A percentile compares a stretch with the other conserved stretches of the same genome.
These are phyloP conservation scores for Penicillium cataractarum DNA, from an alignment of 495 filamentous ascomycete species.

Conservation along the genomic window DNA sequence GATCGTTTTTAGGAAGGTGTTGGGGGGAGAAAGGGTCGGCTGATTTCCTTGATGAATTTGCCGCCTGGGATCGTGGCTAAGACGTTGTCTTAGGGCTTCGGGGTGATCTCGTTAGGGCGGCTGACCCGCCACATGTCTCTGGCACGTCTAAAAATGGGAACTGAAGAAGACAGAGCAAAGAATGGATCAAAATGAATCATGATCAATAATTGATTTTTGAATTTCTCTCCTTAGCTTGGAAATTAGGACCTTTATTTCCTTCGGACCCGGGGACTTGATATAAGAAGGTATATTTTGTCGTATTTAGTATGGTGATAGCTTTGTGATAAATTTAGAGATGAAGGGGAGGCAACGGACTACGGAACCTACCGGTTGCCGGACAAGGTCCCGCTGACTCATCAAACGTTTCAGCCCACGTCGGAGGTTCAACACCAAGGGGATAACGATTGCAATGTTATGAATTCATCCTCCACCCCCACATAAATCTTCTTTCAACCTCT, in stretches of 20 bases:
- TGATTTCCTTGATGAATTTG: neutral
- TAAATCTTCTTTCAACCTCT: too few species aligned
- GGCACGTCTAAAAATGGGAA: neutral
- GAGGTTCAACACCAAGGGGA: too few species aligned
- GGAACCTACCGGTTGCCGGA: too few species aligned
- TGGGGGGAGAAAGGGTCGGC: neutral
- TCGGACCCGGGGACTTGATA: too few species aligned
- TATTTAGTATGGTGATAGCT: too few species aligned
- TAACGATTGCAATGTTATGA: too few species aligned
- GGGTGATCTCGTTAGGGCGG: neutral
- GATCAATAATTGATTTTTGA: neutral
- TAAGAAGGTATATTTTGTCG: too few species aligned
- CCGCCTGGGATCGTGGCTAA: neutral
- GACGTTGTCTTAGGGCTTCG: conserved; percentile 1
- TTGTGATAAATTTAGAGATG: too few species aligned
- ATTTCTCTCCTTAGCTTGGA: neutral
- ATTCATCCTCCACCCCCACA: too few species aligned
- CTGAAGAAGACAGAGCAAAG: neutral
- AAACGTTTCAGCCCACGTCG: too few species aligned
- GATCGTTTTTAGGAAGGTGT: neutral
- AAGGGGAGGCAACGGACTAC: too few species aligned
- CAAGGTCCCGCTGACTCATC: neutral
- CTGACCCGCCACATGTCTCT: neutral
- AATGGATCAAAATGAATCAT: neutral
- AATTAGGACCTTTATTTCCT: neutral